phyloP scores from a whole-genome alignment of 306 rosid species.

The Rubus parviflorus region DNA sequence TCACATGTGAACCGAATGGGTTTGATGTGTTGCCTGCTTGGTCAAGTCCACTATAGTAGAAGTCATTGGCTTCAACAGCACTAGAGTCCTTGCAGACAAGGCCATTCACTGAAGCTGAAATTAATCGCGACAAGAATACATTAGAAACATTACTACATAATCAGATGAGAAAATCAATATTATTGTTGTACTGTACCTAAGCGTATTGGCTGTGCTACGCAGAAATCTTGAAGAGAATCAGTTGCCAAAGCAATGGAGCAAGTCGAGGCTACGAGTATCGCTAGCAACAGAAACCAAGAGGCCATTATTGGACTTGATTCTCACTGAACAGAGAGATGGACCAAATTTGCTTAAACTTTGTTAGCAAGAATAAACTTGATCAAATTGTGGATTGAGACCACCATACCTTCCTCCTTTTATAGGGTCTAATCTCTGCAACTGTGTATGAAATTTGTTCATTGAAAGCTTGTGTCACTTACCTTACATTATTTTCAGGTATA shows the following conservation, averaged over 20 bases:
- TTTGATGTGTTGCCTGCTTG: constrained; percentile 31
- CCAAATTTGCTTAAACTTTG: background rate
- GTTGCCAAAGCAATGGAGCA: background rate
- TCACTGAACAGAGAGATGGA: background rate
- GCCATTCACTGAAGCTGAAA: constrained; percentile 31
- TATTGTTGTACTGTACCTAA: background rate
- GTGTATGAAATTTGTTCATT: background rate
- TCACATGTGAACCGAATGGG: constrained; percentile 38
- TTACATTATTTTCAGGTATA: background rate
- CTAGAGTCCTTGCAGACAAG: constrained; percentile 42
- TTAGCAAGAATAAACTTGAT: background rate
- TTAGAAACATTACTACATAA: background rate
- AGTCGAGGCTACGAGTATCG: background rate
- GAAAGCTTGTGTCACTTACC: background rate
- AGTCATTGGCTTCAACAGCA: constrained; percentile 32
- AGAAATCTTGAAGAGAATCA: background rate
- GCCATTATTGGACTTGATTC: background rate
- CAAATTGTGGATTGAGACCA: background rate
- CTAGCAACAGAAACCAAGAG: background rate
- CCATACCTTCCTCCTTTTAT: background rate
- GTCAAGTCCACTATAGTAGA: constrained; percentile 37
- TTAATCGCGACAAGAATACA: background rate
- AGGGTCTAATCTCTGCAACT: background rate
- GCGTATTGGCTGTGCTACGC: background rate
- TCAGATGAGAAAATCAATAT: background rate